Evolutionary conservation across 176 grass and related monocot species (phyloP).

Genomic region (Raddia guianensis): DNA sequence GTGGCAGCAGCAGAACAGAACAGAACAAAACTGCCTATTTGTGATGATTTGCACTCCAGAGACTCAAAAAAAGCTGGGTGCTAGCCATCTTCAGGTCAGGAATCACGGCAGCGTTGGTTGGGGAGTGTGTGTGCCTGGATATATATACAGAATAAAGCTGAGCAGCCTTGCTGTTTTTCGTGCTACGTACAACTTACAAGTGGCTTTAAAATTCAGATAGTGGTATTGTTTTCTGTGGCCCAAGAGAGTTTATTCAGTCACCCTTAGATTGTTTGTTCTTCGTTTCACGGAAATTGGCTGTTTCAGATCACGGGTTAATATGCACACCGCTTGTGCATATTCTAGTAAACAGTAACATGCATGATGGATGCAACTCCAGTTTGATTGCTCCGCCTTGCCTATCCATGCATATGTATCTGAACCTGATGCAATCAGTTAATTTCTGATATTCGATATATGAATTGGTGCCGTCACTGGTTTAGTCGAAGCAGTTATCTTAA

Average conservation of each 20-base stretch:
- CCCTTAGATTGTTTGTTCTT: background rate
- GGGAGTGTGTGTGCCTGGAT: background rate
- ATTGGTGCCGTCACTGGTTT: too few relatives aligned
- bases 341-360: background rate
- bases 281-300: conserved; percentile 9
- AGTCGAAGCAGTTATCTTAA: background rate
- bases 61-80: background rate
- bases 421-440: background rate
- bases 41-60: background rate
- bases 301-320: background rate
- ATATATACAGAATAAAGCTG: background rate
- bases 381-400: background rate
- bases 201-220: conserved; percentile 14
- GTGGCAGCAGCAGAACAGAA: background rate
- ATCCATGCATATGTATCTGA: background rate
- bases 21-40: background rate
- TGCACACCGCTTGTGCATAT: background rate
- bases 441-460: too few relatives aligned
- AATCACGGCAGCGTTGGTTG: background rate
- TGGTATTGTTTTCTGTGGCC: conserved; percentile 15
- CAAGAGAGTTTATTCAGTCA: background rate
- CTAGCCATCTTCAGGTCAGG: background rate
- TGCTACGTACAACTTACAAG: conserved; percentile 22
- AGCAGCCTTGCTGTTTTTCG: background rate
- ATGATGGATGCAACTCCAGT: background rate